Conservation (phyloP, 1,284 basidiomycete genomes). For the Dichomitus squalens region DNA sequence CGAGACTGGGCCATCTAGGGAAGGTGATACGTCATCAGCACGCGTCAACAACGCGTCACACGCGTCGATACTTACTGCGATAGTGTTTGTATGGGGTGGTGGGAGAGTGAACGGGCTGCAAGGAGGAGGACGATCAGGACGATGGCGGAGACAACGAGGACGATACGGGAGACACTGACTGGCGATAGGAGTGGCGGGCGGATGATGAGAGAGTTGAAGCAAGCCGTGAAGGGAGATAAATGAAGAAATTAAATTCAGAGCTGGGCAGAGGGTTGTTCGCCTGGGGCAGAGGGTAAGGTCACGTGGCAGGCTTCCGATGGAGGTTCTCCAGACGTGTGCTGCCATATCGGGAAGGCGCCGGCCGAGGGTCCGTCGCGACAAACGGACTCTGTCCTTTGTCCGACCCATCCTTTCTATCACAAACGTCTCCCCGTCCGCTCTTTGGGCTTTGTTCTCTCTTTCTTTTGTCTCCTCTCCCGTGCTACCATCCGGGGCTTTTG, state of each 20-base stretch:
- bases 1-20: slow-evolving; percentile 81
- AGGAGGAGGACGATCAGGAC: slow-evolving; percentile 34
- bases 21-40: slow-evolving; percentile 27
- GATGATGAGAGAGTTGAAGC: slow-evolving; percentile 45
- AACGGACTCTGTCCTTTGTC: slow-evolving; percentile 9
- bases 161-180: slow-evolving; percentile 35
- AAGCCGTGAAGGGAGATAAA: slow-evolving; percentile 45
- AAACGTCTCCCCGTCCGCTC: background rate
- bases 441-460: background rate
- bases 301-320: slow-evolving; percentile 31
- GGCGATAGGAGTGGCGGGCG: slow-evolving; percentile 34
- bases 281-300: slow-evolving; percentile 36
- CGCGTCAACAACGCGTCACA: slow-evolving; percentile 30
- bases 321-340: slow-evolving; percentile 17
- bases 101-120: slow-evolving; percentile 24
- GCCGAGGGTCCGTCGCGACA: slow-evolving; percentile 7
- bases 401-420: background rate
- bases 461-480: background rate
- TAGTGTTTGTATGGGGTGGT: slow-evolving; percentile 21
- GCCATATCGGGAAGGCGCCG: slow-evolving; percentile 24
- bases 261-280: slow-evolving; percentile 51
- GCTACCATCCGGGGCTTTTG: background rate
- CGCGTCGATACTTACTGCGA: slow-evolving; percentile 38
- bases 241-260: slow-evolving; percentile 50
- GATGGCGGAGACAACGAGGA: slow-evolving; percentile 36